Base-by-base conservation (phyloP, 2,329 filamentous ascomycete genomes). In the Lomentospora prolificans region DNA sequence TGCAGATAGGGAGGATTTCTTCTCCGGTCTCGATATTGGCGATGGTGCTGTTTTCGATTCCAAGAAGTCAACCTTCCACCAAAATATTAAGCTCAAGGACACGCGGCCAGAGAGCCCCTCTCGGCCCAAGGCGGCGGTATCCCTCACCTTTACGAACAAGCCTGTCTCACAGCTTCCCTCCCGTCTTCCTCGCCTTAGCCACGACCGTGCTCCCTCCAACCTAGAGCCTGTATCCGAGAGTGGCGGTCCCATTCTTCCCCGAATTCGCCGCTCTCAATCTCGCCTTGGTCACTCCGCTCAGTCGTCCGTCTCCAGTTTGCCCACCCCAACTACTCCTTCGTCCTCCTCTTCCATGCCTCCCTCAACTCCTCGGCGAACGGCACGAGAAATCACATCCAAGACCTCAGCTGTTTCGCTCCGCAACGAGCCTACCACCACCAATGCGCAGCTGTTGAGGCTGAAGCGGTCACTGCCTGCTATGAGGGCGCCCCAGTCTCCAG, bases 181-280 rank as follows among this genome's bases (percentile, higher is more conserved):
- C 31, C 85, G 90, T 57, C 86, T 96, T 58, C 90, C 92, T 36
- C 82, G 90, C 53, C 86, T 91, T 33, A 78, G 77, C 58, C 85
- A 88, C 68, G 86, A 89, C 64, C 79, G 86, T 55, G 81, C 85
- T 4, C 81, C 83, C 61, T 87, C 87, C 9, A 85, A 86, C 17
- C 78, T 97, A n/a, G 92, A 95, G 66, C 90, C 92, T 22, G 90
- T 97, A 4, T 95, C 90, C 39, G 92, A 97, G 71, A 90, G 85
- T 61, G 90, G 90, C 53, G 89, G 85, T 3, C 82, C 88, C 19
- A 80, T 87, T 51, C 73, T 76, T 2, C 61, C 66, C 44, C 72
- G 74, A 14, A 76, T 76, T 60, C 79, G 82, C 57, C 77, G 84
- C 60, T 82, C 86, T 44, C 80, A 82, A 59, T 89, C 86, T 3